Evolutionary conservation across 2,329 filamentous ascomycete species (phyloP), one percentile per base, ranked within the genome.

Genomic region (Colletotrichum scovillei): DNA sequence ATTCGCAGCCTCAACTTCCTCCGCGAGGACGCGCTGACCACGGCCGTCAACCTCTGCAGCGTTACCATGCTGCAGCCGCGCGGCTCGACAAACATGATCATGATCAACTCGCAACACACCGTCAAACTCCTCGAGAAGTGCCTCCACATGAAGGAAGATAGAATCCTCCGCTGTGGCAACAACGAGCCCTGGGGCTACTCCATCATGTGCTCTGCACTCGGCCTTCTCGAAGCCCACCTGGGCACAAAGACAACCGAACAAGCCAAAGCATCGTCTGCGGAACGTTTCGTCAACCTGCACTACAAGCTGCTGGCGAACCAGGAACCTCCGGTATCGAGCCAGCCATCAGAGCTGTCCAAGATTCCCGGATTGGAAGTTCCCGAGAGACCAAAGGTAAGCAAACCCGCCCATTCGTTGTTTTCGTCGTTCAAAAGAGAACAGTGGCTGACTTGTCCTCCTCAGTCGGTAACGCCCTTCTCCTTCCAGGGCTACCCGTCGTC

Each of bases 161-260:
- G 89, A 1, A 85, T 91, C 8, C 79, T 92, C 28, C 84, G 89
- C n/a, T 90, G 88, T 74, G 89, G 89, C 19, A 91, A 91, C 81
- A 90, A 90, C 76, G 90, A 92, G 77, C 89, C 90, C 0, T 91
- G 90, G 90, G 89, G 89, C 22, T 91, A 91, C 79, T 89, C 87
- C 68, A 90, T 90, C 78, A 90, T 91, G 87, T 91, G 89, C 75
- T 88, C 89, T 3, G 88, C 89, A 1, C 84, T 88, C 30, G 90
- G 89, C 3, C 83, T 92, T 11, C 82, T 91, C 28, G 89, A 91
- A 79, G 88, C 88, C 0, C 89, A 92, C 73, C 82, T 91, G 16
- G 88, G 87, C 32, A 86, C 86, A 71, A 91, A 91, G 82, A 86
- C 88, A 8, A 78, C 86, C 19, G 88, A 90, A 75, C 84, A 84